These are phyloP conservation scores for Kingdonia uniflora DNA, from an alignment of 164 flowering plant genomes.

Conservation along the genomic window DNA sequence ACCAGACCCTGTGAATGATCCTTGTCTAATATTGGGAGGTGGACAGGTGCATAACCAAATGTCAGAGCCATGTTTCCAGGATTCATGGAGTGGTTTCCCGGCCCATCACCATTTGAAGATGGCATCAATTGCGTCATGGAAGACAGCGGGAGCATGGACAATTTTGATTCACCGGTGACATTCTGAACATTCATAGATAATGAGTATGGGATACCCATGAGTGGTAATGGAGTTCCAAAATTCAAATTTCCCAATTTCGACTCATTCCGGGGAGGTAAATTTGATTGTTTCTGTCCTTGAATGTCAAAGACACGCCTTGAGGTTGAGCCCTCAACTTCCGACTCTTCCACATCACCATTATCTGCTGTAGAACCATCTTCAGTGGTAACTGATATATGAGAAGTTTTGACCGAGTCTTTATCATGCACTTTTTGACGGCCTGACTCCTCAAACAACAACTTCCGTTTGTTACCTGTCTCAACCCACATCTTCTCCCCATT, in stretches of 20 bases:
- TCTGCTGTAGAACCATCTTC: conserved; percentile 82
- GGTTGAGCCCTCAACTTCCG: conserved; percentile 65
- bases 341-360: conserved; percentile 91
- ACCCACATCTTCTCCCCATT: conserved; percentile 16
- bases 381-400: conserved; percentile 58
- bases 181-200: conserved; percentile 31
- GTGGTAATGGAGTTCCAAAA: conserved; percentile 33
- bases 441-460: conserved; percentile 42
- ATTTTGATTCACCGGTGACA: conserved; percentile 20
- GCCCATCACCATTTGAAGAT: conserved; percentile 33
- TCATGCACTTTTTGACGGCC: conserved; percentile 51
- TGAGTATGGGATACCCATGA: conserved; percentile 29
- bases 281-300: conserved; percentile 34
- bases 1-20: conserved; percentile 42
- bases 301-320: conserved; percentile 42
- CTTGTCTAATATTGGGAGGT: conserved; percentile 61
- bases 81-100: conserved; percentile 26
- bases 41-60: conserved; percentile 64
- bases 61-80: conserved; percentile 41
- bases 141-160: conserved; percentile 28
- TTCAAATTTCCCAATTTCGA: conserved; percentile 24
- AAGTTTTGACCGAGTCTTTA: conserved; percentile 33
- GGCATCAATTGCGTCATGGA: conserved; percentile 38
- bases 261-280: conserved; percentile 30
- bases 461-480: conserved; percentile 46